Evolutionary conservation across 805 yeast species (phyloP).

Genomic region (Cyberlindnera samutprakarnensis): DNA sequence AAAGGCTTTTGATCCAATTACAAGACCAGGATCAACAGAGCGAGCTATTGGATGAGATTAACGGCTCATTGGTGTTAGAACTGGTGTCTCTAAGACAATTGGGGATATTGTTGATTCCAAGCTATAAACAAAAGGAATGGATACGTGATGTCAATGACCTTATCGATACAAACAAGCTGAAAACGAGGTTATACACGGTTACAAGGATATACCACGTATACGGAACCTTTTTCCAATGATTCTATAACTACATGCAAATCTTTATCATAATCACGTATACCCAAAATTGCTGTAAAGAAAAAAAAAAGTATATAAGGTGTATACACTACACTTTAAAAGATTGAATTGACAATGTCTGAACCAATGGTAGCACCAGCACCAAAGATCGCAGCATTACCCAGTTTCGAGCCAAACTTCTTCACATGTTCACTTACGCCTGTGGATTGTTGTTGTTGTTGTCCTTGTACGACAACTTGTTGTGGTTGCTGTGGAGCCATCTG

Average conservation of each 20-base stretch:
- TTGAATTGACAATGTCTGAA: slow-evolving; percentile 67
- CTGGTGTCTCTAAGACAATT: slow-evolving; percentile 45
- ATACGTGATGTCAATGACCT: slow-evolving; percentile 55
- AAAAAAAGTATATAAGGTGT: too few relatives aligned
- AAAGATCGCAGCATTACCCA: slow-evolving; percentile 89
- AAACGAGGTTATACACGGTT: slow-evolving; percentile 39
- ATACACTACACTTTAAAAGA: slow-evolving; percentile 34
- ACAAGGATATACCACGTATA: slow-evolving; percentile 58
- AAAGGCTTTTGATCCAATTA: slow-evolving; percentile 37
- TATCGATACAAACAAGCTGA: slow-evolving; percentile 32
- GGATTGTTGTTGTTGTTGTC: slow-evolving; percentile 5
- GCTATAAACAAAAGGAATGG: slow-evolving; percentile 45
- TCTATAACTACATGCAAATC: neutral
- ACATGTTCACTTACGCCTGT: slow-evolving; percentile 20
- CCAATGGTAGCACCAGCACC: slow-evolving; percentile 98
- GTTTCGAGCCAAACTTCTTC: slow-evolving; percentile 66
- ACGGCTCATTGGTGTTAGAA: slow-evolving; percentile 65
- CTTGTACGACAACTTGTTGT: slow-evolving; percentile 23
- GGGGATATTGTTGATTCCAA: slow-evolving; percentile 46
- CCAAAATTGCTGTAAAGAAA: too few relatives aligned
- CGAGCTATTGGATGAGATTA: slow-evolving; percentile 28
- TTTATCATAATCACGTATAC: too few relatives aligned
- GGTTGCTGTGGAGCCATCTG: slow-evolving; percentile 25
- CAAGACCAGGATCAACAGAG: slow-evolving; percentile 11
- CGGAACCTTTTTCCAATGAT: slow-evolving; percentile 24